These are phyloP conservation scores for Trichocladium uniseriatum DNA, from an alignment of 495 filamentous ascomycete genomes.

Conservation along the genomic window DNA sequence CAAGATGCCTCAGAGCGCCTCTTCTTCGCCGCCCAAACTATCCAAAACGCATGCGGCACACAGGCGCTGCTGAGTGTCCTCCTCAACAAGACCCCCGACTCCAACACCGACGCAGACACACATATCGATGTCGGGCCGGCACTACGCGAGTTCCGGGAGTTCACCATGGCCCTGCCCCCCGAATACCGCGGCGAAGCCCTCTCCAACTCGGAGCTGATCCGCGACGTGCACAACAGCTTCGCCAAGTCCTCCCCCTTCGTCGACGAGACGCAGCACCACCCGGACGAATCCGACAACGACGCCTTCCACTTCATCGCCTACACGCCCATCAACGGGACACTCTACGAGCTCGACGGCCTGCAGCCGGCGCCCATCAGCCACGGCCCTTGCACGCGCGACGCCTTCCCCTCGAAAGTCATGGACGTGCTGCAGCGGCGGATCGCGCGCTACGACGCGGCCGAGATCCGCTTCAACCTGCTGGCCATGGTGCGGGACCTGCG, in stretches of 20 bases:
- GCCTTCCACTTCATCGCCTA: slow-evolving; percentile 98
- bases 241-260: slow-evolving; percentile 80
- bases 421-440: slow-evolving; percentile 79
- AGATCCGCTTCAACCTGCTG: slow-evolving; percentile 93
- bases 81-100: slow-evolving; percentile 60
- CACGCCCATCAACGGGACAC: slow-evolving; percentile 60
- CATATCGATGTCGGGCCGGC: slow-evolving; percentile 47
- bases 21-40: slow-evolving; percentile 96
- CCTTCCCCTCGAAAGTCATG: slow-evolving; percentile 77
- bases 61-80: slow-evolving; percentile 90
- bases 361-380: slow-evolving; percentile 88
- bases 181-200: slow-evolving; percentile 58
- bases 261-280: slow-evolving; percentile 66
- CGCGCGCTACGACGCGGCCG: slow-evolving; percentile 70
- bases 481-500: slow-evolving; percentile 82
- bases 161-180: slow-evolving; percentile 77
- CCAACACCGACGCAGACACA: slow-evolving; percentile 1
- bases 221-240: slow-evolving; percentile 89
- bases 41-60: slow-evolving; percentile 98
- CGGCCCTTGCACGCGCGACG: slow-evolving; percentile 54
- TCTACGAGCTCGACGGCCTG: slow-evolving; percentile 94
- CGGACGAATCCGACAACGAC: slow-evolving; percentile 57
- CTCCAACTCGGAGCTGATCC: slow-evolving; percentile 68
- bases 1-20: slow-evolving; percentile 58
- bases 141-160: slow-evolving; percentile 77